Evolutionary conservation across 805 yeast species (phyloP).

Genomic region (Pichia eremophila): DNA sequence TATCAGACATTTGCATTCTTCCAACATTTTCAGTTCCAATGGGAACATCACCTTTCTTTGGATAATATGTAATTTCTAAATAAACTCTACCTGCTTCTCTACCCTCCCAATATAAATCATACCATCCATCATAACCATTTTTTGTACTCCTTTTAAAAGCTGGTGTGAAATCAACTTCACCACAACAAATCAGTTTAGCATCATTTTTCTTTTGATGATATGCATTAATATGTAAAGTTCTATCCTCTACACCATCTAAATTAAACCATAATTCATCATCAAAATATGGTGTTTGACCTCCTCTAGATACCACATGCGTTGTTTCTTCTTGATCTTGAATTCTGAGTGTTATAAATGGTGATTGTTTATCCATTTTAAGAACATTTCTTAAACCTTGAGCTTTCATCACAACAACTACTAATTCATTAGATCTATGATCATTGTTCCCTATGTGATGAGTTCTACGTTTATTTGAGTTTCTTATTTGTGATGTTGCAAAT

Average conservation of each 20-base stretch:
- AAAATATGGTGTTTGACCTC: conserved; percentile 94
- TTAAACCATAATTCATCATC: conserved; percentile 64
- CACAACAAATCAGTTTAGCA: conserved; percentile 80
- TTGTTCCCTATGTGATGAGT: neutral
- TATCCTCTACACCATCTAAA: conserved; percentile 53
- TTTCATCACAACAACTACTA: conserved; percentile 68
- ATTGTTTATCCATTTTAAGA: conserved; percentile 82
- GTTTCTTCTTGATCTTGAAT: conserved; percentile 74
- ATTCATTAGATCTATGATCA: conserved; percentile 2
- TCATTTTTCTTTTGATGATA: conserved; percentile 78
- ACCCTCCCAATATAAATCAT: conserved; percentile 53
- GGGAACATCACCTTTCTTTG: conserved; percentile 32
- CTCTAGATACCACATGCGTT: conserved; percentile 70
- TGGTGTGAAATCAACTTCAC: conserved; percentile 66
- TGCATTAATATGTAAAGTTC: conserved; percentile 59
- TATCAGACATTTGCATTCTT: conserved; percentile 10
- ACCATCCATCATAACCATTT: conserved; percentile 85
- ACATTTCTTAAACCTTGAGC: conserved; percentile 84
- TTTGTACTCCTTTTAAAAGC: conserved; percentile 57
- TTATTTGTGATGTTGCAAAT: conserved; percentile 4
- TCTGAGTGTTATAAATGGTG: conserved; percentile 79
- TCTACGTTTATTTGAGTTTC: neutral
- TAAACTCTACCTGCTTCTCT: conserved; percentile 82
- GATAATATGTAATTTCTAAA: conserved; percentile 87
- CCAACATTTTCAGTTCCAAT: conserved; percentile 17